Base-by-base conservation (phyloP, 768 basidiomycete genomes). In the Cystofilobasidium bisporidii region DNA sequence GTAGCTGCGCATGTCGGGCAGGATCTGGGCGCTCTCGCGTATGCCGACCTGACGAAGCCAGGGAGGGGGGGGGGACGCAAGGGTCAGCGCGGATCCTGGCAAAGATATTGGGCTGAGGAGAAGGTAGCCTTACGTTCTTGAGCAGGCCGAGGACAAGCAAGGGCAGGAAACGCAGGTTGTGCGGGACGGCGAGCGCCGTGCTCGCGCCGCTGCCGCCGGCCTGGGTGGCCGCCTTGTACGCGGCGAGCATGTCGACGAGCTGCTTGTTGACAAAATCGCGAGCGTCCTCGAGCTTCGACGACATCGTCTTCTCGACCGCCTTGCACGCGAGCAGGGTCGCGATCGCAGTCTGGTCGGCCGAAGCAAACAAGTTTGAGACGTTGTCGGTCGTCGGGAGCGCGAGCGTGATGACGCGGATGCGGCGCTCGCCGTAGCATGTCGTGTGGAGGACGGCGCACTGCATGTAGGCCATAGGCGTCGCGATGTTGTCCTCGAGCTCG, bases 211-310 rank as follows among this genome's bases (percentile, higher is more conserved):
- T 85, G 20, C 91, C 92, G 4, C 88, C 87, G 28, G 90, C 86
- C 15, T 94, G 98, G 88, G 97, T 97, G 70, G 89, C 94, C 50
- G 86, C 85, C 83, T 97, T 98, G 81, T 92, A 96, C 15, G 89
- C 85, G 22, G 84, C 81, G 40, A 96, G 79, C 61, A 94, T 85
- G 61, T 93, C 90, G 47, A 89, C 85, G 60, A 94, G 80, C 76
- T 85, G 88, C 79, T 91, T 86, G 76, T 85, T 83, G 56, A 91
- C 78, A n/a, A 85, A 84, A 72, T 91, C 91, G 53, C 92, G 82
- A 50, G 87, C 87, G 72, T 96, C 91, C 76, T 96, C 92, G 22
- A 96, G 78, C 74, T 89, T 91, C 76, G 88, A 84, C 11, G 87
- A 85, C 74, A 91, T 81, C 4, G 87, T 85, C 67, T 88, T 83